Evolutionary conservation across 106 monocot genomes (phyloP).

Genomic region (Dendrobium catenatum): DNA sequence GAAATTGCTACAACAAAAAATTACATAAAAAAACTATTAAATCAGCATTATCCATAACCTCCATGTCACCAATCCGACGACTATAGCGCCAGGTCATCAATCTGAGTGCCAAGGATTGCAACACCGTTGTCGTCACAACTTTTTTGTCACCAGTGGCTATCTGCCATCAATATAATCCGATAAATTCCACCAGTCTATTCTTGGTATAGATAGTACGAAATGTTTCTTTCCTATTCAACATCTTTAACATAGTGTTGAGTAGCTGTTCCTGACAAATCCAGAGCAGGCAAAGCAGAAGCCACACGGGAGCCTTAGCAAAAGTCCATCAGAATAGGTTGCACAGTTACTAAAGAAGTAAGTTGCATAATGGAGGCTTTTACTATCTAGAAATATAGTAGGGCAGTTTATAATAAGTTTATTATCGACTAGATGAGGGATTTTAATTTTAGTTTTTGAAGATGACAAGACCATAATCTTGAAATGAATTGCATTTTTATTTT

Average conservation of each 20-base stretch:
- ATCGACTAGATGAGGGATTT: neutral
- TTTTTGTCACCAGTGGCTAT: neutral
- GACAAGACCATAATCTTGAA: neutral
- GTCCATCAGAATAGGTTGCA: neutral
- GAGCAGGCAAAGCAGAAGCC: neutral
- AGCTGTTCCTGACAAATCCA: no score
- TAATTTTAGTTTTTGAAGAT: neutral
- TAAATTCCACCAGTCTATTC: neutral
- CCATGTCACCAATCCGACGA: no score
- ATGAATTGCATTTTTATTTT: neutral
- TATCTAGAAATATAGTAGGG: neutral
- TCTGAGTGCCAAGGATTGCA: no score
- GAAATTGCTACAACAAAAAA: no score
- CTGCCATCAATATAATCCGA: neutral
- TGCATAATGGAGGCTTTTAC: neutral
- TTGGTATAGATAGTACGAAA: no score
- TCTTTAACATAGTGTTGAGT: no score
- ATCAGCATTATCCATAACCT: no score
- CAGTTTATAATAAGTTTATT: neutral
- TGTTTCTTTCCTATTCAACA: no score
- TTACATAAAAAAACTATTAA: no score
- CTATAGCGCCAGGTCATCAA: no score
- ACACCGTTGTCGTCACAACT: no score
- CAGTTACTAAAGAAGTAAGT: neutral
- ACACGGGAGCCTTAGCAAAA: neutral